These are phyloP conservation scores for Leptographium wingfieldii DNA, from an alignment of 2,329 filamentous ascomycete genomes.

Conservation along the genomic window DNA sequence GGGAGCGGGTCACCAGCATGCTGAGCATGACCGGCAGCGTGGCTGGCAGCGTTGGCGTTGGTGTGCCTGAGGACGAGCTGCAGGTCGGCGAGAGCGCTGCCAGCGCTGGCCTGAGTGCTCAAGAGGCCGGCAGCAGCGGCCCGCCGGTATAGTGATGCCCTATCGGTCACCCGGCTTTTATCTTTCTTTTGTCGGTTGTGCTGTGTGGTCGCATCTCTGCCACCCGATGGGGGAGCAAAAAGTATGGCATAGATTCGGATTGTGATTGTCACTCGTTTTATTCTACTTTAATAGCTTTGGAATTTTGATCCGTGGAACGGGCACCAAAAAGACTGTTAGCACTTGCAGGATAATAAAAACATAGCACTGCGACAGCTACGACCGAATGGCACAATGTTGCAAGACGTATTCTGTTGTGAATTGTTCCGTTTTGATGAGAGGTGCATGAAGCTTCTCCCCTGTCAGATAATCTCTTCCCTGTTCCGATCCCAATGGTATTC, in stretches of 20 bases:
- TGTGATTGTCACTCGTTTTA: background rate
- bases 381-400: no score
- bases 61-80: constrained; percentile 47
- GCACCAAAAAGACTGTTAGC: background rate
- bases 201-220: background rate
- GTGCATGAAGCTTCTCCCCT: background rate
- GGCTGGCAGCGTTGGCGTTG: constrained; percentile 32
- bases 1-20: constrained; percentile 33
- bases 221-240: background rate
- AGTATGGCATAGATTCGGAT: background rate
- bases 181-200: background rate
- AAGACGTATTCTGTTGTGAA: background rate
- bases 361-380: no score
- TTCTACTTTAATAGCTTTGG: background rate
- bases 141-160: background rate
- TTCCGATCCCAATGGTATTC: background rate
- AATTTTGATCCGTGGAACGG: background rate
- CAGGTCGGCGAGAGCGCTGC: constrained; percentile 50
- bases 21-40: constrained; percentile 27
- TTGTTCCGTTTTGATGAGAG: background rate
- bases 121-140: background rate
- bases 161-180: background rate
- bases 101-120: constrained; percentile 25
- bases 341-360: background rate
- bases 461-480: background rate